A percentile compares a stretch with the other conserved stretches of the same genome.
phyloP scores from a whole-genome alignment of 495 filamentous ascomycete species.

The Aspergillus haitiensis region DNA sequence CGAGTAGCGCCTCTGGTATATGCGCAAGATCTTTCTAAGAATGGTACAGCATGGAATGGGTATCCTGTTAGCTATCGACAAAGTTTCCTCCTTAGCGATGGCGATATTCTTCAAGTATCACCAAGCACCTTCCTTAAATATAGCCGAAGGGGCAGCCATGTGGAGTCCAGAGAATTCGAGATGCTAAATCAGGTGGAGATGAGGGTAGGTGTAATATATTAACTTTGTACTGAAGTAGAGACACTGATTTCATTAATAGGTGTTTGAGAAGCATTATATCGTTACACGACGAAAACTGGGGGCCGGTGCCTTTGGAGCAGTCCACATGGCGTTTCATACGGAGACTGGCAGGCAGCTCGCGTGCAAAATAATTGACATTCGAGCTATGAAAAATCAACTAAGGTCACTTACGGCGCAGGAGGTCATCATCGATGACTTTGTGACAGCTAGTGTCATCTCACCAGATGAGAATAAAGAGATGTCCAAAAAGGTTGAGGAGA shows the following conservation, averaged over 20 bases:
- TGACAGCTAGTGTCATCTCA: not conserved
- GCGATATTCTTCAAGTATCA: slow-evolving; percentile 48
- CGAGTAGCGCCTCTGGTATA: slow-evolving; percentile 55
- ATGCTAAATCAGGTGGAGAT: slow-evolving; percentile 30
- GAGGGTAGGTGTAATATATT: slow-evolving; percentile 23
- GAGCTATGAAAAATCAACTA: slow-evolving; percentile 13
- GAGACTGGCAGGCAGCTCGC: slow-evolving; percentile 46
- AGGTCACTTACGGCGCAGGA: slow-evolving; percentile 12
- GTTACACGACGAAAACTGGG: slow-evolving; percentile 53
- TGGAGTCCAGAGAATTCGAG: slow-evolving; percentile 19
- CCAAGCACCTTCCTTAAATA: slow-evolving; percentile 27
- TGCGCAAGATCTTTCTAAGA: slow-evolving; percentile 59
- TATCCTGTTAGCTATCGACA: slow-evolving; percentile 43
- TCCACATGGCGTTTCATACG: slow-evolving; percentile 48
- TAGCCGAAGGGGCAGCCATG: slow-evolving; percentile 11
- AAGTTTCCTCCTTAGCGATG: slow-evolving; percentile 54
- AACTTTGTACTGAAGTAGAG: not conserved
- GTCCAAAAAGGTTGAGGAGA: slow-evolving; percentile 9
- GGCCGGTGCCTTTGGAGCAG: slow-evolving; percentile 48
- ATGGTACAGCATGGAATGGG: slow-evolving; percentile 57
- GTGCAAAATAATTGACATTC: slow-evolving; percentile 53
- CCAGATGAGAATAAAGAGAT: not conserved
- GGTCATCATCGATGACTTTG: not conserved
- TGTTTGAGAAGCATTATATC: slow-evolving; percentile 47
- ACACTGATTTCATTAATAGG: slow-evolving; percentile 28